Evolutionary conservation across 2,329 filamentous ascomycete species (phyloP).

Genomic region (Zalaria sp.): DNA sequence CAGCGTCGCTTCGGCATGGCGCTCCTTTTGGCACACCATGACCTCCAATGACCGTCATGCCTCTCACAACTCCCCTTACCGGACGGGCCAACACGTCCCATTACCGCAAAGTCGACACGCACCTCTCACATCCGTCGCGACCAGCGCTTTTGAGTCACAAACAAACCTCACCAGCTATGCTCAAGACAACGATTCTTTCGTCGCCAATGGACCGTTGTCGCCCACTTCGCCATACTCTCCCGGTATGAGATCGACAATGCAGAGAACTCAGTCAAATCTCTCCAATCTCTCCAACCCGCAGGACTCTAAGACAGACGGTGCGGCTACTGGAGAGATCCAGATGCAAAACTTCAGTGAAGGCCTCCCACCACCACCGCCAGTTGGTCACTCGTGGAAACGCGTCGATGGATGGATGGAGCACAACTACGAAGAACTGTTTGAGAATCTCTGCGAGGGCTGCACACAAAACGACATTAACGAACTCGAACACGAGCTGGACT

Average conservation of each 20-base stretch:
- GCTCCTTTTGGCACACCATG: conserved; percentile 85
- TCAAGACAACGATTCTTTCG: conserved; percentile 58
- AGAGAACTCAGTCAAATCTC: conserved; percentile 25
- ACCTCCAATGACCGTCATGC: conserved; percentile 73
- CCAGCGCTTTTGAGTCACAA: conserved; percentile 72
- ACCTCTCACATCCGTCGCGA: conserved; percentile 75
- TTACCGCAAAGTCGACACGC: conserved; percentile 69
- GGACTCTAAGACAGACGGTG: conserved; percentile 48
- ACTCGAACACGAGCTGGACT: conserved; percentile 88
- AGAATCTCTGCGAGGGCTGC: conserved; percentile 84
- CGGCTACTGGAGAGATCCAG: conserved; percentile 69
- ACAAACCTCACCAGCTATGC: conserved; percentile 69
- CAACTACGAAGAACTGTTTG: conserved; percentile 85
- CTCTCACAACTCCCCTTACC: conserved; percentile 81
- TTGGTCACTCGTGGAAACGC: conserved; percentile 80
- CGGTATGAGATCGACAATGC: conserved; percentile 67
- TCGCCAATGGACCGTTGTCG: conserved; percentile 62
- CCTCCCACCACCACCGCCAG: conserved; percentile 74
- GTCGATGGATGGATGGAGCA: conserved; percentile 92
- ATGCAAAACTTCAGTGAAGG: conserved; percentile 95
- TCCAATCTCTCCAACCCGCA: conserved; percentile 33
- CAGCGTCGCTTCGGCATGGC: conserved; percentile 53
- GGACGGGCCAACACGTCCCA: conserved; percentile 79
- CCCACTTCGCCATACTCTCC: conserved; percentile 71
- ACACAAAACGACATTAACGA: conserved; percentile 94